Conservation (phyloP, 2,329 filamentous ascomycete species). For the Beauveria australis region DNA sequence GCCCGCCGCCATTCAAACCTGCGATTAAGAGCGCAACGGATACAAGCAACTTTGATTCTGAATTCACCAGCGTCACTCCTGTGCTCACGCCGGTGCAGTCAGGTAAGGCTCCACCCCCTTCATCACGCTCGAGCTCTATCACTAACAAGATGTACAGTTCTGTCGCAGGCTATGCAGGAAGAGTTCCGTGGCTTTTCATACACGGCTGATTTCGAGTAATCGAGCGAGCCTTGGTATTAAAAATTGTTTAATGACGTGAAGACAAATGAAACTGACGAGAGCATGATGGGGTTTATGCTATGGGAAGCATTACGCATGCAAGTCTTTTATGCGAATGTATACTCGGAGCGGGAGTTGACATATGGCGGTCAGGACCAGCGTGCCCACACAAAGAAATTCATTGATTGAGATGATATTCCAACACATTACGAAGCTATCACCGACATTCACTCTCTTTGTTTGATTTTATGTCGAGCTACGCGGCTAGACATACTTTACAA, state of each 20-base stretch:
- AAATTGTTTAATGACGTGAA: slow-evolving; percentile 1
- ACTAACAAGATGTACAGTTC: slow-evolving; percentile 46
- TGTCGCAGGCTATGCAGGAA: slow-evolving; percentile 98
- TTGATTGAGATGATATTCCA: slow-evolving; percentile 1
- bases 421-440: background rate
- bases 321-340: background rate
- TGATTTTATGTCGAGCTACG: background rate
- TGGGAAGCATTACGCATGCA: background rate
- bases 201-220: slow-evolving; percentile 77
- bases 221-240: slow-evolving; percentile 12
- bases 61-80: slow-evolving; percentile 97
- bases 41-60: slow-evolving; percentile 98
- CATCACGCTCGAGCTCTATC: background rate
- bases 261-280: background rate
- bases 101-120: slow-evolving; percentile 52
- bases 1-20: slow-evolving; percentile 82
- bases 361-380: background rate
- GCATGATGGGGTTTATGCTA: background rate
- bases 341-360: slow-evolving; percentile 2
- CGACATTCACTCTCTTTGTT: background rate
- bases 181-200: slow-evolving; percentile 99
- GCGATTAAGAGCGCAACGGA: slow-evolving; percentile 87
- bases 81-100: slow-evolving; percentile 96
- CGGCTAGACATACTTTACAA: background rate
- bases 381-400: background rate